Evolutionary conservation across 176 grass and related monocot genomes (phyloP).

Genomic region (Triticum monococcum): DNA sequence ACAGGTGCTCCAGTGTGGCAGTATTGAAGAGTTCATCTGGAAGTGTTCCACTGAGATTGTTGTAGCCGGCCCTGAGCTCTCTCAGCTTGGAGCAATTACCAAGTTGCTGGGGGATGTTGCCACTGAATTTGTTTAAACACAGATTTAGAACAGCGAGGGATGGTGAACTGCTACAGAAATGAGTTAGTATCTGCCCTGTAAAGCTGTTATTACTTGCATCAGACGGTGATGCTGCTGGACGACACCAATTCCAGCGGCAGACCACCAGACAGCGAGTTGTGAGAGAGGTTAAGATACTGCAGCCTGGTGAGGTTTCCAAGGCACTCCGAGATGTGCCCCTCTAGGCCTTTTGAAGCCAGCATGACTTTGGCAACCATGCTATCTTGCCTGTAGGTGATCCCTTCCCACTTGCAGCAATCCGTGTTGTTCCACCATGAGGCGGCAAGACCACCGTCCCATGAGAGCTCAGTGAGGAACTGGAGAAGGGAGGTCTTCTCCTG

Average conservation of each 20-base stretch:
- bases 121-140: slow-evolving; percentile 9
- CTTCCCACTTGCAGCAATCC: slow-evolving; percentile 28
- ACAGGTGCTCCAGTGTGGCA: slow-evolving; percentile 10
- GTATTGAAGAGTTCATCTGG: slow-evolving; percentile 6
- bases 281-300: slow-evolving; percentile 2
- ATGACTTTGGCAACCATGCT: not conserved
- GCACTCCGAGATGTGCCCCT: not conserved
- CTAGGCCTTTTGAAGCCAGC: not conserved
- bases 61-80: not conserved
- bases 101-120: not conserved
- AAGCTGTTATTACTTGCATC: slow-evolving; percentile 36
- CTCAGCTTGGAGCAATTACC: not conserved
- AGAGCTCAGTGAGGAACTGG: slow-evolving; percentile 13
- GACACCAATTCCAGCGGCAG: not conserved
- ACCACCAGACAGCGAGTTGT: not conserved
- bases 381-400: not conserved
- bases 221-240: not conserved
- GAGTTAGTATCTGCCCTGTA: not conserved
- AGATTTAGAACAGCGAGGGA: not conserved
- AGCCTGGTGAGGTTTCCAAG: not conserved
- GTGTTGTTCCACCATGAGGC: not conserved
- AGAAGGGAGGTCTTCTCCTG: slow-evolving; percentile 10
- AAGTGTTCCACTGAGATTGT: slow-evolving; percentile 12
- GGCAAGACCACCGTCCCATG: not conserved
- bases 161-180: not conserved